Evolutionary conservation across 805 yeast species (phyloP).

Genomic region (Millerozyma miso): DNA sequence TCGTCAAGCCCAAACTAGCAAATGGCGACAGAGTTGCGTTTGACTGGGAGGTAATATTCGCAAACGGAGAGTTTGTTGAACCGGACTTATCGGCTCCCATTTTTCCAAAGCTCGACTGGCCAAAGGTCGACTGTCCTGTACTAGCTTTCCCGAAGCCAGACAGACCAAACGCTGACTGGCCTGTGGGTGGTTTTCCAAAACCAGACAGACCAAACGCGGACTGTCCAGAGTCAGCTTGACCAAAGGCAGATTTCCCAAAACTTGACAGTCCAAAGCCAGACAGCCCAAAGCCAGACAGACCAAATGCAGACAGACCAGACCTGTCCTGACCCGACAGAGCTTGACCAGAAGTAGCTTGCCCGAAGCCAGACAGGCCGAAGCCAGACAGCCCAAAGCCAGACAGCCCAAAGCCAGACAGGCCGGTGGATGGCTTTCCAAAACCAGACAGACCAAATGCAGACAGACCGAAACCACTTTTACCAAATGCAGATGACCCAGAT

Average conservation of each 20-base stretch:
- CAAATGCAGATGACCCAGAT: constrained; percentile 6
- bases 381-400: constrained; percentile 7
- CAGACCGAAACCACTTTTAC: neutral
- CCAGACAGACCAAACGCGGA: constrained; percentile 13
- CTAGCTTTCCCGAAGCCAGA: neutral
- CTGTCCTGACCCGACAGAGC: neutral
- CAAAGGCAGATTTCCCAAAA: neutral
- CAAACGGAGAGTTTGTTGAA: constrained; percentile 7
- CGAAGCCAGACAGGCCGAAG: constrained; percentile 2
- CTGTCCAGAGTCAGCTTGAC: neutral
- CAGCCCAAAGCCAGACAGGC: neutral
- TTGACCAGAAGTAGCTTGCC: neutral
- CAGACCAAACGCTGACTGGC: neutral
- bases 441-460: constrained; percentile 13
- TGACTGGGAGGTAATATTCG: neutral
- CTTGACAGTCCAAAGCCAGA: neutral
- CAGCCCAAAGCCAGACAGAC: neutral
- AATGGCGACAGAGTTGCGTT: constrained; percentile 3
- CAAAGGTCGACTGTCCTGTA: neutral
- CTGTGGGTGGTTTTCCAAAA: constrained; percentile 4
- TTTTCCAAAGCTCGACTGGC: constrained; percentile 5
- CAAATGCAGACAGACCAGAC: neutral
- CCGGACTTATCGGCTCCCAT: constrained; percentile 13
- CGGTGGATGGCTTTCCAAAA: neutral
- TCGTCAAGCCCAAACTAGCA: constrained; percentile 7